Evolutionary conservation across 1,284 basidiomycete species (phyloP).

Genomic region (Cryptococcus floricola): DNA sequence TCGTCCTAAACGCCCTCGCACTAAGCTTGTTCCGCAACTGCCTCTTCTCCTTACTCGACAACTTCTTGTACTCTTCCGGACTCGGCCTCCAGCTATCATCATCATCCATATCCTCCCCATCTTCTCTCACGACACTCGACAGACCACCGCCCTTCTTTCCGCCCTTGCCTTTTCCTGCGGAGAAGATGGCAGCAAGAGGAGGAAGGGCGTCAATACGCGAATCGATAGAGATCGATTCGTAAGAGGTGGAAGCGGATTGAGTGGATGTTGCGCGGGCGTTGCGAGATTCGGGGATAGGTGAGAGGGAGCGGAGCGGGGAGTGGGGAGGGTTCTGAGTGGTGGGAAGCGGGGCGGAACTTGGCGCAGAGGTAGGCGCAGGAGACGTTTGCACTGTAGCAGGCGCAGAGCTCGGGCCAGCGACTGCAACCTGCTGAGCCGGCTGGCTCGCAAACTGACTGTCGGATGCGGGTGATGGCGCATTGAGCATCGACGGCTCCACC

Average conservation of each 20-base stretch:
- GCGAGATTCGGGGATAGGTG: constrained; percentile 14
- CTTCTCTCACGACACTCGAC: constrained; percentile 48
- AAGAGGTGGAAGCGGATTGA: constrained; percentile 15
- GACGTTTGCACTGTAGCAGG: constrained; percentile 2
- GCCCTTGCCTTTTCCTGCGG: constrained; percentile 48
- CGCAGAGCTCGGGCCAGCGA: neutral
- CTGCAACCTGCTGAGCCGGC: neutral
- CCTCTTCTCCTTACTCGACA: constrained; percentile 91
- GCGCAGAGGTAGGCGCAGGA: neutral
- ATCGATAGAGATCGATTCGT: constrained; percentile 21
- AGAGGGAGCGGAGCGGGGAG: constrained; percentile 26
- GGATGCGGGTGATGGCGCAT: constrained; percentile 2
- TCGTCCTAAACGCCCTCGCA: constrained; percentile 87
- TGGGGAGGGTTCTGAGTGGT: constrained; percentile 1
- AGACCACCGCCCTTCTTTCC: constrained; percentile 51
- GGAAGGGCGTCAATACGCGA: constrained; percentile 39
- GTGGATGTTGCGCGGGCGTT: constrained; percentile 6
- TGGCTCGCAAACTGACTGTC: neutral
- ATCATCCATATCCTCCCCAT: constrained; percentile 47
- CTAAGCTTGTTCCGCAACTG: constrained; percentile 96
- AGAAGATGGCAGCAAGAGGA: constrained; percentile 45
- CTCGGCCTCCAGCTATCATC: constrained; percentile 50
- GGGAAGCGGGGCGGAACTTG: neutral
- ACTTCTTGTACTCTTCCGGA: constrained; percentile 91
- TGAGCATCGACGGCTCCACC: constrained; percentile 29